Base-by-base conservation (phyloP, 306 rosid genomes). In the Vigna mungo region DNA sequence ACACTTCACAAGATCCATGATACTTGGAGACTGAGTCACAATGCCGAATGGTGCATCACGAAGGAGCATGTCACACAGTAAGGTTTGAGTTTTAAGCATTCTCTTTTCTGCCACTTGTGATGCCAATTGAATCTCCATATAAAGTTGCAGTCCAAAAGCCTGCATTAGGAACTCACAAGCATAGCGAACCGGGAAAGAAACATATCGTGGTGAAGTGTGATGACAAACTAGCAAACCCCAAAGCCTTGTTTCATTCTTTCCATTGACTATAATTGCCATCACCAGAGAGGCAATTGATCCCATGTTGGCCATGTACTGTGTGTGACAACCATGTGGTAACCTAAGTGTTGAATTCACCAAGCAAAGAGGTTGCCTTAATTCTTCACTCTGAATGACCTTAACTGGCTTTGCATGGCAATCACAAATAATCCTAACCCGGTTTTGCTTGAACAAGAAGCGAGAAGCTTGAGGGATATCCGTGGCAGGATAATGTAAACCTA, bases 141-240 rank as follows among this genome's bases (percentile, higher is more conserved):
- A 47, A 49, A 89, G 86, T 80, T 93, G 97, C 60, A 88, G 79
- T 34, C 89, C 96, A 41, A 93, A 91, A 37, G 97, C 95, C 84
- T 91, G 97, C 89, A 88, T 82, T 58, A 93, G 89, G 69, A 93
- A 87, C 83, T 93, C 93, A 49, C 98, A 93, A 36, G 97, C 98
- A 79, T 88, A 91, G 44, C 97, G 96, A 79, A 89, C 92, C 0
- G 97, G 94, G 81, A 93, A 93, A 80, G 97, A 91, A 72, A 90
- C 91, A 34, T 82, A 81, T 53, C 97, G 88, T 0, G 91, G 84
- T 0, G 93, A 83, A 47, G 91, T 80, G 82, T 93, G 97, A 73
- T 93, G 98, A 75, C 97, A 93, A 72, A 93, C 98, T 3, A 93
- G 81, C 85, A 93, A 80, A 36, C 98, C 97, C 98, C 98, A 93